phyloP scores from a whole-genome alignment of 2,329 filamentous ascomycete species.

The Aureobasidium sp. region DNA sequence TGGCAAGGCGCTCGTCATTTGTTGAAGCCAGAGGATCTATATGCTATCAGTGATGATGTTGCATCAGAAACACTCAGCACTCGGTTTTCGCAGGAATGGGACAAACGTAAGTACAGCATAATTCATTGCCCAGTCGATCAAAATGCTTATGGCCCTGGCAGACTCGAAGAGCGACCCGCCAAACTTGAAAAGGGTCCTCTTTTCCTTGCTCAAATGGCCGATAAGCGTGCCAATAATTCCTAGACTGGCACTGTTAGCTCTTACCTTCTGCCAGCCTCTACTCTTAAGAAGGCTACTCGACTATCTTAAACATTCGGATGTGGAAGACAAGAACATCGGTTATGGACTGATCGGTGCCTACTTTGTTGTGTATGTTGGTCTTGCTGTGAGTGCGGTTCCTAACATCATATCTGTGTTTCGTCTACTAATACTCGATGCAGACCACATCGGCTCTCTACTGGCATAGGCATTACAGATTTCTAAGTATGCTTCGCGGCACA shows the following conservation, averaged over 20 bases:
- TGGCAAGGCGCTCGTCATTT: conserved; percentile 8
- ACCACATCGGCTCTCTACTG: conserved; percentile 12
- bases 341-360: conserved; percentile 29
- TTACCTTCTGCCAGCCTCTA: conserved; percentile 16
- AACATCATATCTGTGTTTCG: background rate
- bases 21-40: conserved; percentile 13
- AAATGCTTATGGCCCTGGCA: background rate
- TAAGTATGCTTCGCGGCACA: conserved; percentile 10
- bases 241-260: conserved; percentile 8
- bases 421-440: background rate
- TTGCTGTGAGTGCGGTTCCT: conserved; percentile 17
- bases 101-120: background rate
- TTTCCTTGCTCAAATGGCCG: conserved; percentile 4
- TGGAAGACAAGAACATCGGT: conserved; percentile 19
- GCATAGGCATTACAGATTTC: conserved; percentile 10
- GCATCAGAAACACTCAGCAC: conserved; percentile 5
- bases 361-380: conserved; percentile 28
- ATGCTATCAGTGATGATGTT: conserved; percentile 11
- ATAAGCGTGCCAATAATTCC: conserved; percentile 28
- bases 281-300: conserved; percentile 9
- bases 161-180: background rate
- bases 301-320: background rate
- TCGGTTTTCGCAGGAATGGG: background rate
- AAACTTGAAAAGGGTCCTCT: conserved; percentile 2
- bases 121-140: background rate